A percentile compares a stretch with the other conserved stretches of the same genome.
Conservation (phyloP, 2,329 filamentous ascomycete genomes). For the Bipolaris cookei region DNA sequence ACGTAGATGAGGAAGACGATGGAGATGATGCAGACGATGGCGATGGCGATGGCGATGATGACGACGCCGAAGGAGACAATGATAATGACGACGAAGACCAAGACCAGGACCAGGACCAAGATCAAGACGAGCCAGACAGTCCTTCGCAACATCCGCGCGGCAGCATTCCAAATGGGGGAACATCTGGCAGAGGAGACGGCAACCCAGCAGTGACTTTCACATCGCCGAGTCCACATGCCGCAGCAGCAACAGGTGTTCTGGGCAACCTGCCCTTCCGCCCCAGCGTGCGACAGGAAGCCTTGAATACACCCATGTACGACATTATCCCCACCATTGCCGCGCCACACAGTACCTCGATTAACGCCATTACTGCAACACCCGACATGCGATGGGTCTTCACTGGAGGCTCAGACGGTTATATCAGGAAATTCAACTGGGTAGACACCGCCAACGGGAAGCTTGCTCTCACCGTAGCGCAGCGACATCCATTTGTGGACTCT, state of each 20-base stretch:
- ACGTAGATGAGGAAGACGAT: conserved; percentile 47
- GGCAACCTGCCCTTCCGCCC: conserved; percentile 60
- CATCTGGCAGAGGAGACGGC: conserved; percentile 35
- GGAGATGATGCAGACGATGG: conserved; percentile 34
- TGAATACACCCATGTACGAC: conserved; percentile 83
- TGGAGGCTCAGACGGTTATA: conserved; percentile 92
- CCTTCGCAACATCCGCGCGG: conserved; percentile 47
- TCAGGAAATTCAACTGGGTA: conserved; percentile 94
- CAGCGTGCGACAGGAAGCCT: conserved; percentile 74
- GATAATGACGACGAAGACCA: conserved; percentile 52
- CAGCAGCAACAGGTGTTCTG: conserved; percentile 31
- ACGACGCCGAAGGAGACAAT: conserved; percentile 53
- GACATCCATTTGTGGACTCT: conserved; percentile 95
- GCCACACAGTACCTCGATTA: conserved; percentile 93
- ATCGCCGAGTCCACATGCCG: conserved; percentile 54
- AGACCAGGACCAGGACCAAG: conserved; percentile 51
- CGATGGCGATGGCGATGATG: conserved; percentile 50
- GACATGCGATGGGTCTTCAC: conserved; percentile 96
- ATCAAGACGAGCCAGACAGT: conserved; percentile 55
- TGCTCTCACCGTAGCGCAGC: conserved; percentile 90
- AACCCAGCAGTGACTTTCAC: conserved; percentile 58
- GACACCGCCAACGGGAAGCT: conserved; percentile 95
- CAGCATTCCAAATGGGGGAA: conserved; percentile 39
- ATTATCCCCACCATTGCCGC: conserved; percentile 97
- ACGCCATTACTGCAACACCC: conserved; percentile 87